Evolutionary conservation across 202 grass and related monocot genomes (phyloP).

Genomic region (Miscanthus sacchariflorus): DNA sequence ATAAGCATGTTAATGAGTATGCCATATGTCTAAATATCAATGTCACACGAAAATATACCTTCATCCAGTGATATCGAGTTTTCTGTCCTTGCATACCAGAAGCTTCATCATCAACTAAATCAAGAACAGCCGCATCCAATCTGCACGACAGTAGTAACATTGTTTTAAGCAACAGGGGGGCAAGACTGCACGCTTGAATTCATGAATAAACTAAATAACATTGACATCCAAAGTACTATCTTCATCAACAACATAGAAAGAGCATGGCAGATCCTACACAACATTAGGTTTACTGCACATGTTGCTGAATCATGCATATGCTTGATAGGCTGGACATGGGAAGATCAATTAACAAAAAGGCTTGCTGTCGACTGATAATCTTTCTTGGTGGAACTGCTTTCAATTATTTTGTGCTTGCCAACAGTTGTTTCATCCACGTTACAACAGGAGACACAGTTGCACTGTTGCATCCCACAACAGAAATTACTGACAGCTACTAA

Average conservation of each 20-base stretch:
- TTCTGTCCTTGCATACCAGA: conserved; percentile 87
- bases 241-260: background rate
- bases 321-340: background rate
- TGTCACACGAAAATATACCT: conserved; percentile 66
- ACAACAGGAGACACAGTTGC: background rate
- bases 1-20: conserved; percentile 41
- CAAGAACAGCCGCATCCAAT: conserved; percentile 93
- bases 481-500: background rate
- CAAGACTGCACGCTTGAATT: background rate
- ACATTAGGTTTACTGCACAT: background rate
- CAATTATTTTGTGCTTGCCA: background rate
- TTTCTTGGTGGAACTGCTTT: background rate
- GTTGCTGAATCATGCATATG: background rate
- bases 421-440: background rate
- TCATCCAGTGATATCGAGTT: conserved; percentile 95
- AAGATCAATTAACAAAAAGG: background rate
- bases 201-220: conserved; percentile 31
- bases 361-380: background rate
- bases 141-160: conserved; percentile 56
- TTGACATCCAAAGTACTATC: conserved; percentile 13
- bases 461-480: background rate
- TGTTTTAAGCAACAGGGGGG: background rate
- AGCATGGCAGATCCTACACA: conserved; percentile 7
- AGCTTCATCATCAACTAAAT: conserved; percentile 94
- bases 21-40: conserved; percentile 24